A percentile compares a stretch with the other conserved stretches of the same genome.
phyloP scores from a whole-genome alignment of 768 basidiomycete genomes.

The Amylocystis lapponica region DNA sequence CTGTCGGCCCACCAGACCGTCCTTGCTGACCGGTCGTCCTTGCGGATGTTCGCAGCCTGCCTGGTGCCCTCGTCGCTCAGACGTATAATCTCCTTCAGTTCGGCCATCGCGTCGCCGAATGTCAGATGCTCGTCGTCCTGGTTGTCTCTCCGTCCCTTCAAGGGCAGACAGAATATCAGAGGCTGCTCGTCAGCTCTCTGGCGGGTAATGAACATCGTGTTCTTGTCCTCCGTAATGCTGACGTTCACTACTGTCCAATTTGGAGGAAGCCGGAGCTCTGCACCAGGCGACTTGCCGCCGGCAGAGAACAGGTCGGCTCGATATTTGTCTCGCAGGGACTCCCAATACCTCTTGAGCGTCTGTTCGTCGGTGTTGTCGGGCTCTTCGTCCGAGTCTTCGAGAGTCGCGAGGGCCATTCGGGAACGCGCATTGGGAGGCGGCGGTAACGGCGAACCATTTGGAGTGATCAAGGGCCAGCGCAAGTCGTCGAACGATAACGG shows the following conservation, averaged over 20 bases:
- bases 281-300: constrained; percentile 35
- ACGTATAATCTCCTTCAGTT: constrained; percentile 77
- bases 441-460: constrained; percentile 38
- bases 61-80: constrained; percentile 73
- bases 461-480: constrained; percentile 60
- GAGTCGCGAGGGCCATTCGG: constrained; percentile 13
- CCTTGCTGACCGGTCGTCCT: constrained; percentile 58
- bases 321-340: constrained; percentile 49
- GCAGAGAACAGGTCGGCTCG: constrained; percentile 32
- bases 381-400: constrained; percentile 26
- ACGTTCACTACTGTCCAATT: constrained; percentile 86
- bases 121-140: constrained; percentile 68
- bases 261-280: constrained; percentile 47
- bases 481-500: constrained; percentile 50
- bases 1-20: constrained; percentile 86
- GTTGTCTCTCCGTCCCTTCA: constrained; percentile 75
- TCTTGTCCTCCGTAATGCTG: constrained; percentile 76
- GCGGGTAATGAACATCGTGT: constrained; percentile 78
- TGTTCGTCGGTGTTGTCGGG: constrained; percentile 3
- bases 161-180: constrained; percentile 82
- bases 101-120: constrained; percentile 65
- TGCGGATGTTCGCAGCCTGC: constrained; percentile 63
- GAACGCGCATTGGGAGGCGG: constrained; percentile 10
- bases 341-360: constrained; percentile 58
- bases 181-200: constrained; percentile 58